These are phyloP conservation scores for Pestalotiopsis sp. DNA, from an alignment of 2,329 filamentous ascomycete genomes.

Conservation along the genomic window DNA sequence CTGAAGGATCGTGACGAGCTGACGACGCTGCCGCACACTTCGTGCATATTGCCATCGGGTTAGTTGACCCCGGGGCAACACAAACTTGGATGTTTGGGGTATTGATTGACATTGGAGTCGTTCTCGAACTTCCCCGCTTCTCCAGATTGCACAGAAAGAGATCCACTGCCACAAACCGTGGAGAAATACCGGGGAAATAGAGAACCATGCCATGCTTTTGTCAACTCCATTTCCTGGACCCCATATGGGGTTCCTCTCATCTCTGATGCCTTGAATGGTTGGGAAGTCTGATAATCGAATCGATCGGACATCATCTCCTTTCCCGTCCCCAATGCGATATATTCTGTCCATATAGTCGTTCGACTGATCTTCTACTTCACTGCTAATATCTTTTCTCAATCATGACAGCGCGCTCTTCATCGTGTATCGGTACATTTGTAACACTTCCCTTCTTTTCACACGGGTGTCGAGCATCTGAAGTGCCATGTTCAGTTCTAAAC, in stretches of 20 bases:
- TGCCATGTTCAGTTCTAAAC: no score
- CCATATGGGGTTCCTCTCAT: no score
- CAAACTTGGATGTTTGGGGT: background rate
- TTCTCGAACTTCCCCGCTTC: slow-evolving; percentile 1
- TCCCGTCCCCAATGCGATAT: no score
- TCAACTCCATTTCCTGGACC: background rate
- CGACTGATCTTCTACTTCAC: no score
- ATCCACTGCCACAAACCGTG: background rate
- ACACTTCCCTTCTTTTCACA: no score
- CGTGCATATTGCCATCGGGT: background rate
- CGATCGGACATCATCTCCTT: no score
- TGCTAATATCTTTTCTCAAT: no score
- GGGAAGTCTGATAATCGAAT: background rate
- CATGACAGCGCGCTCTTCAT: no score
- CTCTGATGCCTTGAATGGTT: background rate
- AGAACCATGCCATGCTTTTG: background rate
- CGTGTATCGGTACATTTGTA: no score
- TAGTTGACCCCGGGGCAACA: background rate
- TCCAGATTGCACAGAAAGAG: background rate
- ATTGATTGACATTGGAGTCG: background rate
- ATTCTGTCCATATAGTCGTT: no score
- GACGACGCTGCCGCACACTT: background rate
- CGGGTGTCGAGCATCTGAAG: no score
- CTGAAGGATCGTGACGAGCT: background rate
- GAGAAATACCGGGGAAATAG: background rate